Evolutionary conservation across 1,284 basidiomycete genomes (phyloP), one percentile per base, ranked within the genome.

Genomic region (Pseudozyma sp.): DNA sequence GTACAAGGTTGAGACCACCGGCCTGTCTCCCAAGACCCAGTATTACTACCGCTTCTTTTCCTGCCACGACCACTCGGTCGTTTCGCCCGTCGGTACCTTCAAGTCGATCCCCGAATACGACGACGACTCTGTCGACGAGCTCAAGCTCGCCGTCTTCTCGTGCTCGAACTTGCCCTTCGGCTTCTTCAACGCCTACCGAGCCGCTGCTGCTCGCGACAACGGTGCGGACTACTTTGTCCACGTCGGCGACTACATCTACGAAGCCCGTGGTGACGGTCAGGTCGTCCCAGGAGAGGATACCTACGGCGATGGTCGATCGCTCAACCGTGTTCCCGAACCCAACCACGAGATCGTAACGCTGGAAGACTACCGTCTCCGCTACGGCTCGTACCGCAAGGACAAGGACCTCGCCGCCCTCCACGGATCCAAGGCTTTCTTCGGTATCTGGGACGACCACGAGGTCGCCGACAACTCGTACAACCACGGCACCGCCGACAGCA

Each of bases 101-200:
- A 90, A 89, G 75, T 75, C 81, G 13, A 61, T 82, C 19, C 81
- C 81, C 5, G 61, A 60, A 6, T 58, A 67, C 52, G 51, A 77
- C 55, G 75, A 77, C 30, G 56, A 67, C 11, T 31, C 50, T 11
- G 86, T 87, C 19, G 87, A 88, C 61, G 87, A 87, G 10, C 74
- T 90, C 34, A 87, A 87, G 2, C 72, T 90, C 3, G 89, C 88
- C 2, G 88, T 90, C 4, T 90, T 89, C 81, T 89, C 88, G 7
- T 90, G 89, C 77, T 89, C 89, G 19, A 88, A 88, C 60, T 88
- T 86, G 42, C 76, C 73, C 39, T 78, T 81, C 87, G 90, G 90
- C 0, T 90, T 87, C 83, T 91, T 91, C 86, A 90, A 90, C 78
- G 89, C 90, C 13, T 91, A 90, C 79, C 86, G 88, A 49, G 89